Evolutionary conservation across 2,329 filamentous ascomycete species (phyloP).

Genomic region (Trichoderma atrobrunneum): DNA sequence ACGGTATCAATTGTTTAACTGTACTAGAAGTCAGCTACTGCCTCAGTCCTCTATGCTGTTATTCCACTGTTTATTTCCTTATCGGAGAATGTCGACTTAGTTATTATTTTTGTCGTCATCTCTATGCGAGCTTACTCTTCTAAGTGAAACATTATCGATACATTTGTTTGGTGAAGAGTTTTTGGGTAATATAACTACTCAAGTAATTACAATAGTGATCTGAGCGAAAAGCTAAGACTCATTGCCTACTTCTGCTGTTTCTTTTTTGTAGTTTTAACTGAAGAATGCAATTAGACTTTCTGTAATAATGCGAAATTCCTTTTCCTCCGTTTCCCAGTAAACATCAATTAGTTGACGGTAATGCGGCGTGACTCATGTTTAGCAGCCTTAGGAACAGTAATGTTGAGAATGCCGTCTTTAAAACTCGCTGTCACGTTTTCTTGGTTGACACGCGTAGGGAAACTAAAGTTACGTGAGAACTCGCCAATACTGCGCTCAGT

Average conservation of each 20-base stretch:
- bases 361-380: conserved; percentile 30
- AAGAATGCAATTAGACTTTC: background rate
- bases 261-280: background rate
- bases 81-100: too few relatives aligned
- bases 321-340: background rate
- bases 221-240: background rate
- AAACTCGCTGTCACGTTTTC: conserved; percentile 58
- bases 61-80: too few relatives aligned
- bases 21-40: too few relatives aligned
- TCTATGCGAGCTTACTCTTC: background rate
- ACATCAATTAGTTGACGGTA: conserved; percentile 27
- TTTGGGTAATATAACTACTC: background rate
- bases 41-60: too few relatives aligned
- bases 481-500: conserved; percentile 60
- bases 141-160: background rate
- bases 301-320: background rate
- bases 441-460: conserved; percentile 59
- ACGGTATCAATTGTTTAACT: too few relatives aligned
- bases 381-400: conserved; percentile 51
- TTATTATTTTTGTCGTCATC: background rate
- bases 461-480: conserved; percentile 64
- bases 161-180: background rate
- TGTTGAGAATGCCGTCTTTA: conserved; percentile 59
- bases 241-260: background rate
- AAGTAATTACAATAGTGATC: background rate